Evolutionary conservation across 2,329 filamentous ascomycete genomes (phyloP).

Genomic region (Torrubiellomyces zombiae): DNA sequence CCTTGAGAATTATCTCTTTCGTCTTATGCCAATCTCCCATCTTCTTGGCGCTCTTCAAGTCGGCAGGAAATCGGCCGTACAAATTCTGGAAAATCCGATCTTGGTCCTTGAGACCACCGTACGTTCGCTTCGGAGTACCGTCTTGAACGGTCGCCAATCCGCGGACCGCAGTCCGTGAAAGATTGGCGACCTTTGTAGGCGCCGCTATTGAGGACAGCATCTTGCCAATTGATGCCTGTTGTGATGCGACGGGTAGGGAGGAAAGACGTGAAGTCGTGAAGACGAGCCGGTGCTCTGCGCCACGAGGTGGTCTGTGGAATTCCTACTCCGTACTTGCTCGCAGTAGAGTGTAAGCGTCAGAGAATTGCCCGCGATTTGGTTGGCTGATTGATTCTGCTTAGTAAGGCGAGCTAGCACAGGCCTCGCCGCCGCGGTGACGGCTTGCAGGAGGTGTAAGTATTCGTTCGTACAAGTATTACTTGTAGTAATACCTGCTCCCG

Average conservation of each 20-base stretch:
- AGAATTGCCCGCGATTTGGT: slow-evolving; percentile 22
- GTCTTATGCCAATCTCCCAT: slow-evolving; percentile 99
- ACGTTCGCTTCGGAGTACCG: slow-evolving; percentile 49
- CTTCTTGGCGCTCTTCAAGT: slow-evolving; percentile 88
- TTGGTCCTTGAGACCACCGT: slow-evolving; percentile 85
- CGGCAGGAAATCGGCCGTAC: slow-evolving; percentile 80
- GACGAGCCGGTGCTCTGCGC: slow-evolving; percentile 16
- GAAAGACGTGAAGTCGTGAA: slow-evolving; percentile 10
- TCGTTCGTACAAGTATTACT: too few species aligned
- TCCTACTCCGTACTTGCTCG: too few species aligned
- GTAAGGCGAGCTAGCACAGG: too few species aligned
- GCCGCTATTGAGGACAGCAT: slow-evolving; percentile 29
- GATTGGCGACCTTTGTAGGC: slow-evolving; percentile 19
- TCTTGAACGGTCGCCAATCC: slow-evolving; percentile 71
- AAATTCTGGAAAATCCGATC: slow-evolving; percentile 99
- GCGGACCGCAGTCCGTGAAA: slow-evolving; percentile 35
- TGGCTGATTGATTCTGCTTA: too few species aligned
- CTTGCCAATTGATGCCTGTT: too few species aligned
- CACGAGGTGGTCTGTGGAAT: slow-evolving; percentile 16
- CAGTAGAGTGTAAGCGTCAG: slow-evolving; percentile 19
- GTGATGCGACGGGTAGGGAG: slow-evolving; percentile 7
- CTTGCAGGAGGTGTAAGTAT: too few species aligned
- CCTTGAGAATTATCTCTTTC: slow-evolving; percentile 94
- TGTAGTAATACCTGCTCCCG: too few species aligned
- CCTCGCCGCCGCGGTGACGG: too few species aligned